Evolutionary conservation across 495 filamentous ascomycete species (phyloP), one percentile per base, ranked within the genome.

Genomic region (Podospora anserina): DNA sequence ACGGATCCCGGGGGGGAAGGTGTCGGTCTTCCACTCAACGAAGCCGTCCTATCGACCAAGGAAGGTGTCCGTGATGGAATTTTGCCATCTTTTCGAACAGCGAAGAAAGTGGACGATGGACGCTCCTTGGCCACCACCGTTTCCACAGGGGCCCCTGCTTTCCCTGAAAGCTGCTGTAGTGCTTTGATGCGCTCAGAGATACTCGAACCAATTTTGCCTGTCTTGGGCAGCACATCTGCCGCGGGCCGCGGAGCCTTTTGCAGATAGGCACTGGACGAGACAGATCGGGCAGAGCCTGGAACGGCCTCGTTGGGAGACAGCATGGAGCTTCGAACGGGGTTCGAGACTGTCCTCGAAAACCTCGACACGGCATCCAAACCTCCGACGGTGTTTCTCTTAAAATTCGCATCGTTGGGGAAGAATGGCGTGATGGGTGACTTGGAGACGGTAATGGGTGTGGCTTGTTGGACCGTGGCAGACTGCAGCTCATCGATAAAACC

Each of bases 181-280:
- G 92, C 92, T 74, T 95, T 92, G 74, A 97, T 96, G 64, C 93
- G 89, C 76, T 91, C 90, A 7, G 92, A 94, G 72, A 97, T 96
- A 54, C 92, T 92, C 28, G 90, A 91, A 2, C 92, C 94, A 20
- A 96, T 85, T 74, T 92, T 94, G 77, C 88, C 84, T 76, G 90
- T 92, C 80, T 91, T 93, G 1, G 88, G 86, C 64, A 87, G 74
- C 19, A 83, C 71, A 44, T 83, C 81, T 20, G 79, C 73, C 20
- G 78, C 71, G 19, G 71, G 64, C 55, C 84, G 82, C 59, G 81
- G 81, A n/a, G 81, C 77, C 32, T 75, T 80, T 64, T 85, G 83
- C 64, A 83, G 62, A 65, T 76, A 83, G n/a, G 81, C 71, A 72
- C 79, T 72, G 66, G 86, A 80, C 71, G 81, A 84, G 13, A 81